A percentile compares a stretch with the other conserved stretches of the same genome.
phyloP scores from a whole-genome alignment of 1,284 basidiomycete genomes.

The Earliella scabrosa region DNA sequence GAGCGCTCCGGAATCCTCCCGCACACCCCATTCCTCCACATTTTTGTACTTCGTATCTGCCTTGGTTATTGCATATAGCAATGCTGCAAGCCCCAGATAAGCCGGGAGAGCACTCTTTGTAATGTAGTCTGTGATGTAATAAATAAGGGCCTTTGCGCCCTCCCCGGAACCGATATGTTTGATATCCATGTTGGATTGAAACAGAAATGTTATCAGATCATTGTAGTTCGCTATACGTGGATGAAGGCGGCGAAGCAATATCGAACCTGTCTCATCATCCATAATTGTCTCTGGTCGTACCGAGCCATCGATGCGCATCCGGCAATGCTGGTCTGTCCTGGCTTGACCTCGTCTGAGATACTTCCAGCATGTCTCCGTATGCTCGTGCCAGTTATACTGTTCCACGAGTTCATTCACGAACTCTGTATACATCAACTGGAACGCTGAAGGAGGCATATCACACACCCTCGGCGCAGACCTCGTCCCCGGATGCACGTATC shows the following conservation, averaged over 20 bases:
- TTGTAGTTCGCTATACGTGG: conserved; percentile 18
- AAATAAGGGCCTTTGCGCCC: conserved; percentile 32
- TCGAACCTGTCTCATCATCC: conserved; percentile 2
- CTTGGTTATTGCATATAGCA: too few species aligned
- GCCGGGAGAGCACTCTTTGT: conserved; percentile 3
- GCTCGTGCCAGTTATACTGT: conserved; percentile 21
- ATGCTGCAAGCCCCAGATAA: too few species aligned
- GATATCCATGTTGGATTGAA: too few species aligned
- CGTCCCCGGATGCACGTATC: neutral
- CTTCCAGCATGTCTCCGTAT: conserved; percentile 23
- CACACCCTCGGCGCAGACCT: neutral
- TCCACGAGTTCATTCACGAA: conserved; percentile 3
- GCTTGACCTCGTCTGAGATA: neutral
- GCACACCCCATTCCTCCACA: neutral
- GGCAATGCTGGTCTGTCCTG: neutral
- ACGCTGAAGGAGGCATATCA: neutral
- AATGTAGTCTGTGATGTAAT: neutral
- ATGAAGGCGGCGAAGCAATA: conserved; percentile 11
- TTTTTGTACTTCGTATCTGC: neutral
- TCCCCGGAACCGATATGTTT: too few species aligned
- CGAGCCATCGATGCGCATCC: conserved; percentile 11
- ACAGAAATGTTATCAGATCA: conserved; percentile 22
- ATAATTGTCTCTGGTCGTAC: neutral
- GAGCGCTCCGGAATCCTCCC: neutral
- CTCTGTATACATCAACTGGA: neutral